Evolutionary conservation across 225 moss, liverwort and hornwort species (phyloP), one percentile per base, ranked within the genome.

Genomic region (Straminergon stramineum): DNA sequence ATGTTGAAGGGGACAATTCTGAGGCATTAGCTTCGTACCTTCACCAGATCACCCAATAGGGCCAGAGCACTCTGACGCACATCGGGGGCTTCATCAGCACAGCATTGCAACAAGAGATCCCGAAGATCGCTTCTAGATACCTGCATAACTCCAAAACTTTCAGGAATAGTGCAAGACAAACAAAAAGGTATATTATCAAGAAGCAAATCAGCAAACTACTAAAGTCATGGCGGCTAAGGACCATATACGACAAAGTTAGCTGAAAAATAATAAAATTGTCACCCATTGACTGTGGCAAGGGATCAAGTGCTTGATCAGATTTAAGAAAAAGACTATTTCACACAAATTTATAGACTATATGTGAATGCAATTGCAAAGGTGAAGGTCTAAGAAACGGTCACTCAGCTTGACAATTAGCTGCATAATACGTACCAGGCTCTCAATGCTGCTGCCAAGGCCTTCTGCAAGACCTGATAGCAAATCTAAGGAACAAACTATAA

Each of bases 31-130:
- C 67, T 81, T 84, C 71, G 21, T 90, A 96, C 98, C 95, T 99
- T 99, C 48, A 97, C 98, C 56, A 99, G 94, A 86, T 99, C 98
- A 89, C 98, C 98, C 77, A 99, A 90, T 75, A 99, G 93, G 41
- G 98, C 98, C 90, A 99, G 95, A 37, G 98, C 97, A 95, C 98
- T 99, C 92, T 99, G 98, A 71, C 98, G 97, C 43, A 99, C 96
- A 93, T 99, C 98, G 30, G 98, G 95, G 76, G 98, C 98, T 83
- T 99, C 98, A 90, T 99, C 98, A 58, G 94, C 98, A 93, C 98
- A 99, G 92, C 98, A 99, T 88, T 97, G 97, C 55, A 97, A 88
- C 69, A 99, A 92, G 85, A 99, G 96, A 83, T 99, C 98, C 76
- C 96, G 94, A 85, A 99, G 88, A 93, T 99, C 98, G 90, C 97